These are phyloP conservation scores for Cutaneotrichosporon daszewskae DNA, from an alignment of 1,284 basidiomycete genomes.

Conservation along the genomic window DNA sequence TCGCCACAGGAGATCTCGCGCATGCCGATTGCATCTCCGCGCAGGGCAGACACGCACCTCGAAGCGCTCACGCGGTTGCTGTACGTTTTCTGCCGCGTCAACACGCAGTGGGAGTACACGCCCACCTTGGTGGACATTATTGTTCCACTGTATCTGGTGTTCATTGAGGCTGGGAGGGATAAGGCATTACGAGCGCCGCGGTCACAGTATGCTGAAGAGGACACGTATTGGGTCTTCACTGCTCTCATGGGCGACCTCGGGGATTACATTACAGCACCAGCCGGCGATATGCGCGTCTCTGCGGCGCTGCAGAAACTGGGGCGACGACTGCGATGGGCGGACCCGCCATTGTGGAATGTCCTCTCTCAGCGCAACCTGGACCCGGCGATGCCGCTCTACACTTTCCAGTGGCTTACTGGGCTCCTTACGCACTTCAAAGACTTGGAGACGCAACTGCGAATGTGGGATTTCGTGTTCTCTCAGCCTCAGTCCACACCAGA, in stretches of 20 bases:
- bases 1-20: constrained; percentile 23
- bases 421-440: constrained; percentile 29
- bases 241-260: constrained; percentile 36
- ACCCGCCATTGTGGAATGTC: constrained; percentile 24
- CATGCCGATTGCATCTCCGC: no score
- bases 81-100: constrained; percentile 36
- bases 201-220: constrained; percentile 33
- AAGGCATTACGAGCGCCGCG: no score
- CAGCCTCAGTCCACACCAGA: constrained; percentile 25
- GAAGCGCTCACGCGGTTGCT: constrained; percentile 45
- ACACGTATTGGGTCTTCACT: constrained; percentile 41
- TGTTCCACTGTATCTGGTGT: constrained; percentile 43
- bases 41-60: constrained; percentile 37
- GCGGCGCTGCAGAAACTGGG: constrained; percentile 24
- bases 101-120: constrained; percentile 39
- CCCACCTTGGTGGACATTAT: constrained; percentile 41
- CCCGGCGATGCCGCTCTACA: constrained; percentile 30
- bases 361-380: constrained; percentile 34
- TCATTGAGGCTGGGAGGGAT: no score
- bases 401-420: constrained; percentile 35
- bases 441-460: no score
- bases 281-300: constrained; percentile 6
- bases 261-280: constrained; percentile 15
- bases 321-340: constrained; percentile 36
- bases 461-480: constrained; percentile 44